Evolutionary conservation across 805 yeast genomes (phyloP).

Genomic region (Candida palmyrensis): DNA sequence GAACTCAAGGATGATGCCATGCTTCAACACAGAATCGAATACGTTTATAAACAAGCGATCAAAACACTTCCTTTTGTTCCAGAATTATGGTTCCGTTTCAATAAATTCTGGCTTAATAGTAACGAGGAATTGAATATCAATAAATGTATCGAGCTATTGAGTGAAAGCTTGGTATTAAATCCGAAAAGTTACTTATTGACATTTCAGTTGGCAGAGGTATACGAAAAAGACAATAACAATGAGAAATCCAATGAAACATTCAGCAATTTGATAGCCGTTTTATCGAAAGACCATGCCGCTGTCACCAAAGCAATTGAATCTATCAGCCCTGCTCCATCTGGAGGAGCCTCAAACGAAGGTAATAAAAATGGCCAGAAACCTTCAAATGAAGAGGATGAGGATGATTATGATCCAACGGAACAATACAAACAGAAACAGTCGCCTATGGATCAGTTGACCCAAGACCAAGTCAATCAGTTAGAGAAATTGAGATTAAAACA

Average conservation of each 20-base stretch:
- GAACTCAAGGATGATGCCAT: conserved; percentile 45
- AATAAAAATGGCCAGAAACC: conserved; percentile 4
- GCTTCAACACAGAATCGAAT: conserved; percentile 54
- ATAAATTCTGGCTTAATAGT: conserved; percentile 26
- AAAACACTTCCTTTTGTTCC: conserved; percentile 60
- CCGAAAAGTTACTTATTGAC: conserved; percentile 66
- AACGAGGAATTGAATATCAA: conserved; percentile 36
- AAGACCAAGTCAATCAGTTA: conserved; percentile 18
- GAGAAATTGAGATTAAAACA: conserved; percentile 15
- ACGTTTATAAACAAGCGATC: conserved; percentile 68
- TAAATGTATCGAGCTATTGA: conserved; percentile 43
- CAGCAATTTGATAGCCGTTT: conserved; percentile 43
- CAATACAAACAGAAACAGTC: no score
- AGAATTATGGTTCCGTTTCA: conserved; percentile 71
- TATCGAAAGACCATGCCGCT: conserved; percentile 34
- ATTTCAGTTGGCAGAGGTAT: conserved; percentile 62
- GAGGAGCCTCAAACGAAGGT: no score
- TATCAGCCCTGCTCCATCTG: no score
- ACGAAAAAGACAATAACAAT: conserved; percentile 53
- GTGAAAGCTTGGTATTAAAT: conserved; percentile 55
- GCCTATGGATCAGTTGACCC: conserved; percentile 9
- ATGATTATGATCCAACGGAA: conserved; percentile 7
- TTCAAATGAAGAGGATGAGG: conserved; percentile 12
- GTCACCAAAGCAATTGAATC: conserved; percentile 17
- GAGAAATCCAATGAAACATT: conserved; percentile 48